A percentile compares a stretch with the other conserved stretches of the same genome.
Conservation (phyloP, 2,329 filamentous ascomycete genomes). For the Dissoconium aciculare region DNA sequence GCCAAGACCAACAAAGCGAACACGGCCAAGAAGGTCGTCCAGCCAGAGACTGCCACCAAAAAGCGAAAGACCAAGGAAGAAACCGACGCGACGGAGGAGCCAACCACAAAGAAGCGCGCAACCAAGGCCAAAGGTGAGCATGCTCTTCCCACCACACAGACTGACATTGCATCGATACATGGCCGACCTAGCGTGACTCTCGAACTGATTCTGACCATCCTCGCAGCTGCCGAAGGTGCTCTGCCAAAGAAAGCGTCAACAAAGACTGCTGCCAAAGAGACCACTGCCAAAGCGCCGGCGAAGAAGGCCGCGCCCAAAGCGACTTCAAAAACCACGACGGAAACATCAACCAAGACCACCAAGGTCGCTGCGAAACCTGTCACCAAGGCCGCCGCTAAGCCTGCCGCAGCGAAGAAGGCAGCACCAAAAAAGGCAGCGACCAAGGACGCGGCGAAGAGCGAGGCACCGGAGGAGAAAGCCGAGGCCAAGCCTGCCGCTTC, state of each 20-base stretch:
- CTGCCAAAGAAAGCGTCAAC: too few species aligned
- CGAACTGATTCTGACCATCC: too few species aligned
- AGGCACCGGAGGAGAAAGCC: conserved; percentile 4
- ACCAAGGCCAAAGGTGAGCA: neutral
- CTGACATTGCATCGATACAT: too few species aligned
- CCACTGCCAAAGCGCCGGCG: too few species aligned
- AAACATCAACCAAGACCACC: conserved; percentile 17
- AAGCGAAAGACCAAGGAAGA: conserved; percentile 18
- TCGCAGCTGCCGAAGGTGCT: too few species aligned
- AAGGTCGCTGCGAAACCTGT: conserved; percentile 7
- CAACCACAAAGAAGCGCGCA: conserved; percentile 2
- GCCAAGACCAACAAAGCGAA: conserved; percentile 13
- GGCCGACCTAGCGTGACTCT: too few species aligned
- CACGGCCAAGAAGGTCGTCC: conserved; percentile 7
- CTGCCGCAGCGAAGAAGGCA: conserved; percentile 15
- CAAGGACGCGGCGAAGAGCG: neutral
- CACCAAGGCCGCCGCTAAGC: conserved; percentile 10
- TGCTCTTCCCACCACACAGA: too few species aligned
- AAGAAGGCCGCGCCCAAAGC: neutral
- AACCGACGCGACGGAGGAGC: conserved; percentile 14
- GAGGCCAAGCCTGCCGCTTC: conserved; percentile 10
- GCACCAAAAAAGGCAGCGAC: conserved; percentile 9
- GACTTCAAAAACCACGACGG: conserved; percentile 5
- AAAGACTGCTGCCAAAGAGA: too few species aligned
- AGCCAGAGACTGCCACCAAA: conserved; percentile 9